These are phyloP conservation scores for Fusarium palustre DNA, from an alignment of 2,329 filamentous ascomycete genomes.

Conservation along the genomic window DNA sequence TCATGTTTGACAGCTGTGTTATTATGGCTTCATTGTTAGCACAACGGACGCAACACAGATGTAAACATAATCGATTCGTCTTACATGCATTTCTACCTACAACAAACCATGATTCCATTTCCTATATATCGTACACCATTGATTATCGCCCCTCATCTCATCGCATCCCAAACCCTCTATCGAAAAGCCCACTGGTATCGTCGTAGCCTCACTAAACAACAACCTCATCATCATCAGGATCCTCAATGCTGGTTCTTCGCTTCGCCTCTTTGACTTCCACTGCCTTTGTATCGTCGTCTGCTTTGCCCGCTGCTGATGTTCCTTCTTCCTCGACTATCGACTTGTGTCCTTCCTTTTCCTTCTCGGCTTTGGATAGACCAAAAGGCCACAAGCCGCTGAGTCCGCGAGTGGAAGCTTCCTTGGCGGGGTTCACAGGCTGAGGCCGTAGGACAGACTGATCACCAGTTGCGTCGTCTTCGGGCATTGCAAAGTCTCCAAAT, in stretches of 20 bases:
- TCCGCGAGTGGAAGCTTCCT: slow-evolving; percentile 51
- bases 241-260: slow-evolving; percentile 69
- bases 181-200: slow-evolving; percentile 38
- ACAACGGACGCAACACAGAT: not conserved
- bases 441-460: slow-evolving; percentile 64
- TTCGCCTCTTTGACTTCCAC: slow-evolving; percentile 66
- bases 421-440: slow-evolving; percentile 64
- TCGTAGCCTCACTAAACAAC: slow-evolving; percentile 49
- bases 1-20: not conserved
- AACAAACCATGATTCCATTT: slow-evolving; percentile 2
- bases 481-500: slow-evolving; percentile 76
- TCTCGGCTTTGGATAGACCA: slow-evolving; percentile 56
- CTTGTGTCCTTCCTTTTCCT: slow-evolving; percentile 45
- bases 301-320: slow-evolving; percentile 39
- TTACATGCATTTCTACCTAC: slow-evolving; percentile 33
- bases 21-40: not conserved
- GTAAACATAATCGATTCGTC: not conserved
- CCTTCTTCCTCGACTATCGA: slow-evolving; percentile 42
- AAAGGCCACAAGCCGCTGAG: slow-evolving; percentile 71
- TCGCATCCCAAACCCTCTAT: not conserved
- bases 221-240: slow-evolving; percentile 66
- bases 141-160: slow-evolving; percentile 16
- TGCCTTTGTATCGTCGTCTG: slow-evolving; percentile 53
- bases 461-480: slow-evolving; percentile 60
- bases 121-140: slow-evolving; percentile 38